These are phyloP conservation scores for Alternaria sp. DNA, from an alignment of 2,329 filamentous ascomycete species.

Conservation along the genomic window DNA sequence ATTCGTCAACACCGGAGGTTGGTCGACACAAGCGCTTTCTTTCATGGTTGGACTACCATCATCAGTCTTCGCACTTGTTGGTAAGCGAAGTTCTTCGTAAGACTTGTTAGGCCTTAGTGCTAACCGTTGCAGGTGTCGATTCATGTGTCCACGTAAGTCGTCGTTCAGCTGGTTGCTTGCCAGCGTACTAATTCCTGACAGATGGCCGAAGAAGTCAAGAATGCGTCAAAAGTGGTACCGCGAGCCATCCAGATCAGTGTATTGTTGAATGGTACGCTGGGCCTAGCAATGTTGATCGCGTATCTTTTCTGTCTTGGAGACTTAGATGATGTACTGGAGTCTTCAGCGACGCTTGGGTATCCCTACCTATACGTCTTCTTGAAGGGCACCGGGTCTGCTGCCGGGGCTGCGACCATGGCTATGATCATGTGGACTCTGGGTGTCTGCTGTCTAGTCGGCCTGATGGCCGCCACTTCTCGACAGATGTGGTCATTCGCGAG, in stretches of 20 bases:
- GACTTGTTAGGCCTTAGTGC: not conserved
- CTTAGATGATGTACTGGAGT: conserved; percentile 24
- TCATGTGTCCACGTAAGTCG: conserved; percentile 9
- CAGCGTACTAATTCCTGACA: not conserved
- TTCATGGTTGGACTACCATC: conserved; percentile 13
- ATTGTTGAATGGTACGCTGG: conserved; percentile 43
- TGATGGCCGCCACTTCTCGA: conserved; percentile 25
- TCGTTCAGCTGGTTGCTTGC: not conserved
- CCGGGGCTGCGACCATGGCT: conserved; percentile 16
- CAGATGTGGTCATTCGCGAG: conserved; percentile 31
- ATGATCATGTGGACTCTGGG: conserved; percentile 17
- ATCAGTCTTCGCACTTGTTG: conserved; percentile 8
- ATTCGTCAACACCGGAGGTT: conserved; percentile 55
- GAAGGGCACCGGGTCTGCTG: conserved; percentile 1
- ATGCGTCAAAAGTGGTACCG: conserved; percentile 35
- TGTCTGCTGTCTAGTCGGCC: conserved; percentile 17
- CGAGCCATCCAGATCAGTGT: conserved; percentile 45
- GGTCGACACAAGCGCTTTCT: conserved; percentile 7
- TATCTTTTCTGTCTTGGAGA: conserved; percentile 41
- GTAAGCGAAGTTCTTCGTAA: not conserved
- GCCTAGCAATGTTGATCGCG: conserved; percentile 42
- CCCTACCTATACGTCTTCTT: conserved; percentile 9
- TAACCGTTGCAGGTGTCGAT: conserved; percentile 4
- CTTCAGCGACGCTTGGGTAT: not conserved
- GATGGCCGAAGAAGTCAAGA: conserved; percentile 35